These are phyloP conservation scores for Grosmannia huntii DNA, from an alignment of 2,329 filamentous ascomycete genomes.

Conservation along the genomic window DNA sequence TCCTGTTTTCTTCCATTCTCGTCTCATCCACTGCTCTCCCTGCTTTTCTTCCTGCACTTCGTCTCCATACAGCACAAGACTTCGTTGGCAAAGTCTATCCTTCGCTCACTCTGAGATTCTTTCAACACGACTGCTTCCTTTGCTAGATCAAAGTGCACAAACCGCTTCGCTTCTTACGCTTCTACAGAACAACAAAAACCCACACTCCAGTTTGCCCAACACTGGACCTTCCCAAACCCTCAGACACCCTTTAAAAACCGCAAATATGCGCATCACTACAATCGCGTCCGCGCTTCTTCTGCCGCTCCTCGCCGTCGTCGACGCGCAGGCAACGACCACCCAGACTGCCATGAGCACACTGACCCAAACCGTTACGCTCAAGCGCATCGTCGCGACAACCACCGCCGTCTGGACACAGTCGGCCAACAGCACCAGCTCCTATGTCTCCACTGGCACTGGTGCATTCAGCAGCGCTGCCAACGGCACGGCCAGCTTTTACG, in stretches of 20 bases:
- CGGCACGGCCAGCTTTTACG: not conserved
- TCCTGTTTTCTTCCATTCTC: not conserved
- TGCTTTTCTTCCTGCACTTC: slow-evolving; percentile 7
- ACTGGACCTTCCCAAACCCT: too few species aligned
- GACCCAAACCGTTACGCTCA: slow-evolving; percentile 29
- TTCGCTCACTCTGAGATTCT: slow-evolving; percentile 4
- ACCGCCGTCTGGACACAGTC: slow-evolving; percentile 18
- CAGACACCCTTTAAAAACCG: slow-evolving; percentile 2
- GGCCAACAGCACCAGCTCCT: slow-evolving; percentile 13
- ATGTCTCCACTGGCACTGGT: slow-evolving; percentile 14
- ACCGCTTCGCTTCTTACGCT: not conserved
- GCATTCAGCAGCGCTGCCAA: slow-evolving; percentile 7
- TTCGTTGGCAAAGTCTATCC: slow-evolving; percentile 45
- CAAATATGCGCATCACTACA: slow-evolving; percentile 29
- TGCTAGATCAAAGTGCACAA: not conserved
- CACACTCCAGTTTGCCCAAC: not conserved
- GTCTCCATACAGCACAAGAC: slow-evolving; percentile 17
- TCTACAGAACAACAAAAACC: not conserved
- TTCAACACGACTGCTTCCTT: not conserved
- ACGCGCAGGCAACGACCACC: slow-evolving; percentile 31
- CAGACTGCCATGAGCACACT: slow-evolving; percentile 39
- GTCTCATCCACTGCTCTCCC: slow-evolving; percentile 2
- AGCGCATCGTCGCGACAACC: slow-evolving; percentile 21
- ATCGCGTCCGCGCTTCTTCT: slow-evolving; percentile 35
- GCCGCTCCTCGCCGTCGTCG: slow-evolving; percentile 36